Evolutionary conservation across 108 stramenopile species (phyloP).

Genomic region (Chaetoceros tenuissimus): DNA sequence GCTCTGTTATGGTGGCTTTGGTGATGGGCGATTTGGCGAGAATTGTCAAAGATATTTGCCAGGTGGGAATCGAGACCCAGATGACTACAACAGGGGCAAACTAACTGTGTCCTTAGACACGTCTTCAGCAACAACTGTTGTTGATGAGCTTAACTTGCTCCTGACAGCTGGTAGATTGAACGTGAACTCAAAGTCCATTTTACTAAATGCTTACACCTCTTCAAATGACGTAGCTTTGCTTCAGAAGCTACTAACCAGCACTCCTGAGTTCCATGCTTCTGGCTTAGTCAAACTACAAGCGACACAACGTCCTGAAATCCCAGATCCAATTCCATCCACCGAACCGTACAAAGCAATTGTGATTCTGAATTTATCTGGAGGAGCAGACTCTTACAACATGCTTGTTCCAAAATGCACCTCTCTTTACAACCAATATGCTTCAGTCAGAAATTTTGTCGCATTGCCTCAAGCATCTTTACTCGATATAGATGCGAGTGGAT

Average conservation of each 20-base stretch:
- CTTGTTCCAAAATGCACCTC: conserved; percentile 22
- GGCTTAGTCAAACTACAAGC: conserved; percentile 15
- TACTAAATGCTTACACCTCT: conserved; percentile 28
- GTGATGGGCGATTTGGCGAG: neutral
- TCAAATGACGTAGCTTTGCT: too few species aligned
- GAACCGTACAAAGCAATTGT: conserved; percentile 46
- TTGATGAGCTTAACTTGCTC: conserved; percentile 38
- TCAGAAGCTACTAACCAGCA: conserved; percentile 9
- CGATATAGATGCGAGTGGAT: neutral
- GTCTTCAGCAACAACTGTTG: conserved; percentile 12
- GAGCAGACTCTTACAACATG: conserved; percentile 19
- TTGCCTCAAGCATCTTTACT: neutral
- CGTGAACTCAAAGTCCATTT: conserved; percentile 15
- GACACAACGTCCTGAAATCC: conserved; percentile 2
- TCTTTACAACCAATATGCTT: conserved; percentile 8
- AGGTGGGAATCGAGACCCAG: neutral
- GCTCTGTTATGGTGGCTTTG: conserved; percentile 4
- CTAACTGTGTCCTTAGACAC: conserved; percentile 9
- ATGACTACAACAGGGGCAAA: too few species aligned
- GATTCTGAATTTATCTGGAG: conserved; percentile 39
- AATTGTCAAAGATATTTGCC: neutral
- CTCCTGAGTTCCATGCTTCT: conserved; percentile 29
- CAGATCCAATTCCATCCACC: conserved; percentile 5
- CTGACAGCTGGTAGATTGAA: conserved; percentile 42
- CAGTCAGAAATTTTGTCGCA: neutral